Conservation (phyloP, 768 basidiomycete species). For the Rhizopogon vinicolor region DNA sequence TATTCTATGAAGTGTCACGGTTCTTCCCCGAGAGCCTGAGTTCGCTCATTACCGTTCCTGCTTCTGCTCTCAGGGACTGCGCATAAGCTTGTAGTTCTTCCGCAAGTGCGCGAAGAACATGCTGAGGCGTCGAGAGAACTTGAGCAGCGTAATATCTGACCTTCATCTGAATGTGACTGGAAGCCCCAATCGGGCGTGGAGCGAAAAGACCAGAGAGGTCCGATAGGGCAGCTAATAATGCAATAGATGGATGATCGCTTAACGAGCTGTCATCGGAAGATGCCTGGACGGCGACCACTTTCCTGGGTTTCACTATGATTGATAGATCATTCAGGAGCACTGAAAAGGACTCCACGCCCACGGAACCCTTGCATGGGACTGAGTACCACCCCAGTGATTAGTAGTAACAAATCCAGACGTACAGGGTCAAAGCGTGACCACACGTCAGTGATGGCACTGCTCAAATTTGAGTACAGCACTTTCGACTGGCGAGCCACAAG, state of each 20-base stretch:
- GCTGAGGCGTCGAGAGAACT: conserved; percentile 43
- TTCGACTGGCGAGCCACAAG: conserved; percentile 56
- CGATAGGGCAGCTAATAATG: conserved; percentile 20
- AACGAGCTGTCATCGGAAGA: neutral
- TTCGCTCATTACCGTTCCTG: neutral
- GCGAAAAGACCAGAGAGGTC: conserved; percentile 21
- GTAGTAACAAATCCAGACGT: conserved; percentile 1
- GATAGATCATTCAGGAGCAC: conserved; percentile 55
- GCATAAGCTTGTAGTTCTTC: conserved; percentile 29
- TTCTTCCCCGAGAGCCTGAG: neutral
- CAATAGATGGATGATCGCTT: conserved; percentile 11
- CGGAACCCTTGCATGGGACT: conserved; percentile 22
- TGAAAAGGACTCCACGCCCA: conserved; percentile 38
- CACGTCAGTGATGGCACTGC: conserved; percentile 52
- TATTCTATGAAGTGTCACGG: neutral
- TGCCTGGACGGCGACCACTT: conserved; percentile 13
- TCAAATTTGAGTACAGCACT: conserved; percentile 45
- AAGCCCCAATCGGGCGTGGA: conserved; percentile 15
- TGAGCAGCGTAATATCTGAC: conserved; percentile 68
- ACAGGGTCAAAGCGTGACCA: conserved; percentile 59
- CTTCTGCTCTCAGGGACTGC: neutral
- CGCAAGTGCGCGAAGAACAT: conserved; percentile 35
- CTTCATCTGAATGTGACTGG: conserved; percentile 51
- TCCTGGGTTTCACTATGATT: conserved; percentile 44
- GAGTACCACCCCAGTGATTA: conserved; percentile 5